These are phyloP conservation scores for Hyaloperonospora brassicae DNA, from an alignment of 352 stramenopile genomes.

Conservation along the genomic window DNA sequence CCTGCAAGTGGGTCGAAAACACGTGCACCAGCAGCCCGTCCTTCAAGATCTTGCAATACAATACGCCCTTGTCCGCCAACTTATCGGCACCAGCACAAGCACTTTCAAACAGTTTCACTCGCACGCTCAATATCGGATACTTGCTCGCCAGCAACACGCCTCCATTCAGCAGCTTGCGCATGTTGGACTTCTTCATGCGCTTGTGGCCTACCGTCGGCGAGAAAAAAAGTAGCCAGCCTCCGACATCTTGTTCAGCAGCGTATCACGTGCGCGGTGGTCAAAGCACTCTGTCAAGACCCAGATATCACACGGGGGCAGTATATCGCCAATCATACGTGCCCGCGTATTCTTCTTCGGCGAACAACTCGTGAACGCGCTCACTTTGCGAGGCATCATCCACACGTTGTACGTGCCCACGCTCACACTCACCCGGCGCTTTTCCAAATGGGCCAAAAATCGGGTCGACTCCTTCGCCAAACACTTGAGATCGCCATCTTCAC, in stretches of 20 bases:
- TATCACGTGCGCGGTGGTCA: conserved; percentile 54
- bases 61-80: conserved; percentile 65
- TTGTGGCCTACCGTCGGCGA: conserved; percentile 70
- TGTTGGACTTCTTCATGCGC: conserved; percentile 46
- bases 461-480: conserved; percentile 68
- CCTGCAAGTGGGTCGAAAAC: conserved; percentile 68
- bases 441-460: conserved; percentile 47
- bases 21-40: conserved; percentile 63
- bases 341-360: conserved; percentile 74
- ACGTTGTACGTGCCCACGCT: conserved; percentile 74
- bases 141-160: conserved; percentile 61
- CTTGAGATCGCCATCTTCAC: conserved; percentile 55
- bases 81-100: conserved; percentile 54
- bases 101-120: conserved; percentile 64
- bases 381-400: conserved; percentile 78
- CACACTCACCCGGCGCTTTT: conserved; percentile 45
- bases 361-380: conserved; percentile 60
- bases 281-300: conserved; percentile 80
- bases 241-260: conserved; percentile 60
- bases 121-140: conserved; percentile 65
- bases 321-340: conserved; percentile 55
- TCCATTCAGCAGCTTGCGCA: conserved; percentile 67
- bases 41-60: conserved; percentile 80
- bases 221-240: conserved; percentile 55
- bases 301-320: conserved; percentile 57